Conservation (phyloP, 2,329 filamentous ascomycete species). For the Fusarium mexicanum region DNA sequence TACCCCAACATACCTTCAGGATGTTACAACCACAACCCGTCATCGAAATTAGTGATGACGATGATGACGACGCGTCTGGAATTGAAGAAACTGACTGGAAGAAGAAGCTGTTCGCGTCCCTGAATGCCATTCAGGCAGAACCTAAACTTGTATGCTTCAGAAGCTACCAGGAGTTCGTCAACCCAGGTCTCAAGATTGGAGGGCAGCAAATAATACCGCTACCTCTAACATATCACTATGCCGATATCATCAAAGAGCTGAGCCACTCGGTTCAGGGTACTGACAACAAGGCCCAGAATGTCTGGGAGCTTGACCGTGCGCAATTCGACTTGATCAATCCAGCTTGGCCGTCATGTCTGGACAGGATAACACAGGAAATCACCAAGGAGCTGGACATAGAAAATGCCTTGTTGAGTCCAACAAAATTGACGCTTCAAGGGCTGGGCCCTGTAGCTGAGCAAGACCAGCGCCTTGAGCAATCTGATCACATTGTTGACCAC, state of each 20-base stretch:
- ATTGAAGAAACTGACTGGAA: neutral
- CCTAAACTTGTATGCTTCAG: constrained; percentile 5
- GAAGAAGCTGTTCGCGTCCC: neutral
- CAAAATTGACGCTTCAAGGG: constrained; percentile 12
- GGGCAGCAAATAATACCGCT: constrained; percentile 5
- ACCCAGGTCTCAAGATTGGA: constrained; percentile 19
- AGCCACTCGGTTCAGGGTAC: neutral
- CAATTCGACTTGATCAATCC: constrained; percentile 26
- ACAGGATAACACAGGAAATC: neutral
- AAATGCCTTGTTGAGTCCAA: neutral
- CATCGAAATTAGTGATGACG: constrained; percentile 9
- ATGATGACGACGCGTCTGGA: neutral
- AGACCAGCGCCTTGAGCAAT: neutral
- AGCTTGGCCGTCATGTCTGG: constrained; percentile 5
- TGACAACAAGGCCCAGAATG: neutral
- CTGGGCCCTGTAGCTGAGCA: neutral
- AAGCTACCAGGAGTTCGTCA: constrained; percentile 14
- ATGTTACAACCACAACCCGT: neutral
- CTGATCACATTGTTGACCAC: neutral
- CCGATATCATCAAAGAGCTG: constrained; percentile 7
- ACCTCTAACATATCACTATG: constrained; percentile 12
- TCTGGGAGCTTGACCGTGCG: constrained; percentile 17
- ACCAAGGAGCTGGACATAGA: neutral
- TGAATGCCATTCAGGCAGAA: constrained; percentile 7
- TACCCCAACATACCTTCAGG: neutral